Percentiles rank a stretch among this genome's conserved stretches.
These are phyloP conservation scores for Caryopteris hybrid DNA, from an alignment of 305 asterid species.

Conservation along the genomic window DNA sequence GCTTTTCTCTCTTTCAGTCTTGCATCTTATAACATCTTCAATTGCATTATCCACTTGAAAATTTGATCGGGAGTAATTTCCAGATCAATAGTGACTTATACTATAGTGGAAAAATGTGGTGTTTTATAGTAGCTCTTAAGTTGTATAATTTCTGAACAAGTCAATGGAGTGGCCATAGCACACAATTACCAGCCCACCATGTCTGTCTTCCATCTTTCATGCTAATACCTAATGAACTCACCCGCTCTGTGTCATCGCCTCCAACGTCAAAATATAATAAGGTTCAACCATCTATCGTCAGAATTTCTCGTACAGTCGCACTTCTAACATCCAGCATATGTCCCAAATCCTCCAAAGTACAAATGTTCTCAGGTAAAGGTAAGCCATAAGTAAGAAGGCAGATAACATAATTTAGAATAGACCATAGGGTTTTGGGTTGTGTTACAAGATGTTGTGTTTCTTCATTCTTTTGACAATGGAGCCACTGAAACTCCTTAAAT, in stretches of 20 bases:
- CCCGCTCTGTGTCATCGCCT: background rate
- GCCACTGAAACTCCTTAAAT: background rate
- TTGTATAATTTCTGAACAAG: background rate
- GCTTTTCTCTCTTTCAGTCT: too few relatives aligned
- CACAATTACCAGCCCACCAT: background rate
- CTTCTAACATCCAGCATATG: background rate
- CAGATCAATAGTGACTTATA: background rate
- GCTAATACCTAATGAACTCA: background rate
- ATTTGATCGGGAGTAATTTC: background rate
- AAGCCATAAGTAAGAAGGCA: background rate
- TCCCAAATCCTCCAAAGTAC: background rate
- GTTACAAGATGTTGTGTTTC: too few relatives aligned
- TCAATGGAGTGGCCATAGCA: background rate
- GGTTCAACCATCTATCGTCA: background rate
- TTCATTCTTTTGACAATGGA: background rate
- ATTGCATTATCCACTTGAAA: background rate
- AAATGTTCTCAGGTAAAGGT: background rate
- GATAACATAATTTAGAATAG: background rate
- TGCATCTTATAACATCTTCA: too few relatives aligned
- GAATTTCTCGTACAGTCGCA: background rate
- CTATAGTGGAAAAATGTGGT: too few relatives aligned
- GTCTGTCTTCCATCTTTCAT: background rate
- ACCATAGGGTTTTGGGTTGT: background rate
- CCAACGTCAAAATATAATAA: background rate
- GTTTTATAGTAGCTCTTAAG: background rate